A percentile compares a stretch with the other conserved stretches of the same genome.
These are phyloP conservation scores for Ophiostoma fasciatum DNA, from an alignment of 2,329 filamentous ascomycete genomes.

Conservation along the genomic window DNA sequence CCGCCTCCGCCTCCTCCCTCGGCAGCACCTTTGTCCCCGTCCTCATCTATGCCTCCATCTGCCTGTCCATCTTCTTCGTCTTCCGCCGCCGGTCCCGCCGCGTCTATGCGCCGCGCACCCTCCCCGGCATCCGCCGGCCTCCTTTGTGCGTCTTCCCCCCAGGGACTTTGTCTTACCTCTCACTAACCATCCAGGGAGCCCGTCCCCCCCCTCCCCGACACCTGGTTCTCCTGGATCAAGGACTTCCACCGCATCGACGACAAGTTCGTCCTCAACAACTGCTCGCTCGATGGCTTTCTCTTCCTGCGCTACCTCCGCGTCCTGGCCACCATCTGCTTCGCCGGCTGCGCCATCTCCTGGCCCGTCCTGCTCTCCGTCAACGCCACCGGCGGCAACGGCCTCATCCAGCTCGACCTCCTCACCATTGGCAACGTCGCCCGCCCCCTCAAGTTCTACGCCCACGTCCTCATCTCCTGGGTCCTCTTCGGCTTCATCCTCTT, in stretches of 20 bases:
- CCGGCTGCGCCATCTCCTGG: conserved; percentile 71
- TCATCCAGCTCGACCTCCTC: conserved; percentile 52
- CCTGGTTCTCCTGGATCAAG: conserved; percentile 46
- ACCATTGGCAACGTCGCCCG: conserved; percentile 36
- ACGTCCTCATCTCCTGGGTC: conserved; percentile 64
- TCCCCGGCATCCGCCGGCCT: conserved; percentile 29
- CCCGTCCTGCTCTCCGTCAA: conserved; percentile 76
- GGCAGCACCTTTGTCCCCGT: conserved; percentile 40
- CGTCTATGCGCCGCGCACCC: conserved; percentile 40
- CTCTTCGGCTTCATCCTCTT: conserved; percentile 84
- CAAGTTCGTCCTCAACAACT: conserved; percentile 69
- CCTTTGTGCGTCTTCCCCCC: conserved; percentile 49
- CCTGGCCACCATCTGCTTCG: conserved; percentile 59
- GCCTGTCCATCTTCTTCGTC: conserved; percentile 35
- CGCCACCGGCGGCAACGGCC: conserved; percentile 56
- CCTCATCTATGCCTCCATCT: conserved; percentile 30
- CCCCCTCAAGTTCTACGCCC: conserved; percentile 59
- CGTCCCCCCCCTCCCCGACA: conserved; percentile 38
- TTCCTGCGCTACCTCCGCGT: conserved; percentile 77
- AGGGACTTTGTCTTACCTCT: conserved; percentile 37
- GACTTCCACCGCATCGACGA: conserved; percentile 52
- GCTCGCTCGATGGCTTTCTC: conserved; percentile 77
- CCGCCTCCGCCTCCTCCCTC: conserved; percentile 25
- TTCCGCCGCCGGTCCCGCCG: conserved; percentile 32
- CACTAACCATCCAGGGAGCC: conserved; percentile 30